Conservation (phyloP, 768 basidiomycete genomes). For the Pulveroboletus sp. region DNA sequence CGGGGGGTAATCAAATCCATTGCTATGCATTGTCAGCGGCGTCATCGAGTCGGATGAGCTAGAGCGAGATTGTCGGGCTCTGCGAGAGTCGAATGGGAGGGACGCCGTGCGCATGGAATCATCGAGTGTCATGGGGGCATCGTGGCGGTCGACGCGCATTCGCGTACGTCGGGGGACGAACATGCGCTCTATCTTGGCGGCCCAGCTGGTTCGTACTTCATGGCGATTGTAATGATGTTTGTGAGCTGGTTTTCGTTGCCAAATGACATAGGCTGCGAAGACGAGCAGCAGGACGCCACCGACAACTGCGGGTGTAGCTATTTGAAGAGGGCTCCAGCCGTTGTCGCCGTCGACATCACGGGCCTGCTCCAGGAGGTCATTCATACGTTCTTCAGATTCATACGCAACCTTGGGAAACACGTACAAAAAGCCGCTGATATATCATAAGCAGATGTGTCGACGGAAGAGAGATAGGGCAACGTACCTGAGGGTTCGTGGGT, state of each 20-base stretch:
- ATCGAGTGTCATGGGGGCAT: slow-evolving; percentile 18
- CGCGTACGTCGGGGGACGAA: slow-evolving; percentile 15
- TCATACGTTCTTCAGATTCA: neutral
- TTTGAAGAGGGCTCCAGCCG: slow-evolving; percentile 29
- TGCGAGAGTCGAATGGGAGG: neutral
- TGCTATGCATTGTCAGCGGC: slow-evolving; percentile 16
- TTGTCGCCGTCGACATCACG: slow-evolving; percentile 4
- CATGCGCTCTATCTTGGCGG: slow-evolving; percentile 9
- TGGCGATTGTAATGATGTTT: no score
- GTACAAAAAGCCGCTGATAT: slow-evolving; percentile 19
- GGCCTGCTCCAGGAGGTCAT: slow-evolving; percentile 7
- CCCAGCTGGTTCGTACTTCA: neutral
- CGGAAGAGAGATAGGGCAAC: neutral
- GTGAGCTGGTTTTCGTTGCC: slow-evolving; percentile 13
- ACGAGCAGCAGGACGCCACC: slow-evolving; percentile 27
- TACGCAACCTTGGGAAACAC: neutral
- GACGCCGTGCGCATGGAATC: slow-evolving; percentile 16
- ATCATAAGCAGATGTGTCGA: neutral
- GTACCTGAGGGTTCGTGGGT: slow-evolving; percentile 11
- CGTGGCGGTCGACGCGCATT: slow-evolving; percentile 11
- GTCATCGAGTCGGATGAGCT: slow-evolving; percentile 28
- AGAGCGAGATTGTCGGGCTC: slow-evolving; percentile 15
- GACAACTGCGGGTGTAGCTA: slow-evolving; percentile 32
- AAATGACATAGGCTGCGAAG: slow-evolving; percentile 21
- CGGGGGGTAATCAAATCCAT: slow-evolving; percentile 11